A percentile compares a stretch with the other conserved stretches of the same genome.
phyloP scores from a whole-genome alignment of 257 asterid species.

The Nicotiana tomentosiformis region DNA sequence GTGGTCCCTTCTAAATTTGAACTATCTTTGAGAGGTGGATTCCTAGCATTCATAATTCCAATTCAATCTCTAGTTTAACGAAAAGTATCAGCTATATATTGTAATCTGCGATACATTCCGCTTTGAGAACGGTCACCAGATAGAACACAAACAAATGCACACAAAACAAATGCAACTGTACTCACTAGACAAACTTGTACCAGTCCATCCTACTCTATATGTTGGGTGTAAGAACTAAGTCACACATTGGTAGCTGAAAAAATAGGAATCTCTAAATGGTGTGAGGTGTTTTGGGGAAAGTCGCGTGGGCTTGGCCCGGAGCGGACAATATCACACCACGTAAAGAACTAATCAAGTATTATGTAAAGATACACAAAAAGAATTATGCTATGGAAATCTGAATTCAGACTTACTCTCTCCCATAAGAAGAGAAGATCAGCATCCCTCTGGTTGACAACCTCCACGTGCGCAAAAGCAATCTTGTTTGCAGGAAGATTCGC shows the following conservation, averaged over 20 bases:
- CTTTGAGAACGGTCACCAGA: not conserved
- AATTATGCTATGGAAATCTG: not conserved
- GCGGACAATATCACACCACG: too few species aligned
- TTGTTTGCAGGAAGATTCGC: conserved; percentile 54
- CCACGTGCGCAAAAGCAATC: conserved; percentile 24
- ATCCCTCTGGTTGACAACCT: conserved; percentile 73
- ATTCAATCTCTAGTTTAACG: not conserved
- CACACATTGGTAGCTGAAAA: too few species aligned
- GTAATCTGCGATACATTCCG: not conserved
- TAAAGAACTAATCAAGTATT: not conserved
- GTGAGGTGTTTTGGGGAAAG: too few species aligned
- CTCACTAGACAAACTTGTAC: not conserved
- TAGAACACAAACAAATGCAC: not conserved
- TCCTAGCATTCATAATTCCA: not conserved
- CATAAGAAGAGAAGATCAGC: conserved; percentile 71
- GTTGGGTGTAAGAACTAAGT: too few species aligned
- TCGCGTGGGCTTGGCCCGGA: too few species aligned
- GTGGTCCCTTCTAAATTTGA: not conserved
- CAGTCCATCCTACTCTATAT: not conserved
- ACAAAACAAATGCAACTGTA: not conserved
- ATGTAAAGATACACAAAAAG: not conserved
- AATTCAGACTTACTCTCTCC: conserved; percentile 47
- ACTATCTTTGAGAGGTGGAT: not conserved
- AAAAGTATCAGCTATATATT: not conserved
- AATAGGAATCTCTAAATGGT: too few species aligned